Evolutionary conservation across 1,284 basidiomycete species (phyloP).

Genomic region (Polyporus tsugae): DNA sequence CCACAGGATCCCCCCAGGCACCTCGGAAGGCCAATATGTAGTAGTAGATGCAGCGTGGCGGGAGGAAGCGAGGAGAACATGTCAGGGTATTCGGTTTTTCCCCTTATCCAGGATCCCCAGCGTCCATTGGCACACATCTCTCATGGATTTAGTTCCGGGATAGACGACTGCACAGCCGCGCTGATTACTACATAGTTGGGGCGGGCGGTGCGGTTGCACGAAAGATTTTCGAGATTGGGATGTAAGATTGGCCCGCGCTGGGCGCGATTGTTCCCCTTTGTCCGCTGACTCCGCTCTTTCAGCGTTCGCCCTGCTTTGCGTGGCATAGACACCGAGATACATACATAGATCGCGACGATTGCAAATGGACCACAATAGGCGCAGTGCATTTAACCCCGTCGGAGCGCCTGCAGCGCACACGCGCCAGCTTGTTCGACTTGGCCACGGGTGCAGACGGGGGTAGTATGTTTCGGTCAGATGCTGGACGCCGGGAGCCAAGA

Average conservation of each 20-base stretch:
- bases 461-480: neutral
- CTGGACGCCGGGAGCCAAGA: neutral
- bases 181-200: neutral
- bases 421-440: neutral
- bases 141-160: neutral
- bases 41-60: neutral
- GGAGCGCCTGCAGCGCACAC: neutral
- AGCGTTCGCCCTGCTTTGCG: neutral
- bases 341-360: neutral
- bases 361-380: neutral
- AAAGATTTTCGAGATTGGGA: conserved; percentile 8
- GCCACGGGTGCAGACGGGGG: neutral
- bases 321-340: conserved; percentile 2
- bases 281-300: neutral
- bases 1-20: neutral
- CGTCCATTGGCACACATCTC: neutral
- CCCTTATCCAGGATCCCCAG: neutral
- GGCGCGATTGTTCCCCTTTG: neutral
- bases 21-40: conserved; percentile 3
- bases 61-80: neutral
- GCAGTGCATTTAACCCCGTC: conserved; percentile 4
- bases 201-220: neutral
- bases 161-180: conserved; percentile 6
- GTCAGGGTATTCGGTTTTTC: neutral
- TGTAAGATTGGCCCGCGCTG: neutral